Base-by-base conservation (phyloP, 2,329 filamentous ascomycete species). In the Fusarium anthophilum region DNA sequence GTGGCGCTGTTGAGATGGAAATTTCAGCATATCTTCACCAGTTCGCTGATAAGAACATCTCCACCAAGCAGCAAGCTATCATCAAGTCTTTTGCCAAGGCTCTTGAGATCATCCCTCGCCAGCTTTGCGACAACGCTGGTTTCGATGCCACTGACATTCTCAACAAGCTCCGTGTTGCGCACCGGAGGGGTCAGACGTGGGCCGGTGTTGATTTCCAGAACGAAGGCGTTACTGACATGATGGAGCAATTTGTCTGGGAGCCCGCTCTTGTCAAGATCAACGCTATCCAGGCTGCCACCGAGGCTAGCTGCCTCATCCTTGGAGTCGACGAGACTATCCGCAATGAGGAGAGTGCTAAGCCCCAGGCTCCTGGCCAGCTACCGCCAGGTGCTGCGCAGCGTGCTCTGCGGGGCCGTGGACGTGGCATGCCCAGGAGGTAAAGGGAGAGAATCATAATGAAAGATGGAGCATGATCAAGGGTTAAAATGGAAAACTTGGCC, bases 71-170 rank as follows among this genome's bases (percentile, higher is more conserved):
- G 83, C 96, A 99, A 85, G 91, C 94, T 63, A 95, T 99, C 80
- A 96, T 99, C 88, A 98, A 98, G 87, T 93, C 94, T 10, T 98
- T 98, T 78, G 96, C 96, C 78, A 98, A 98, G 87, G 96, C 96
- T 3, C 90, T 99, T 63, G 96, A 99, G 86, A 92, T 98, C 69
- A 97, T 99, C 78, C 96, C 96, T 28, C 92, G 96, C 79, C 96
- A 98, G 86, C 89, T 99, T 69, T 99, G 96, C 87, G 96, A 99
- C 87, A 99, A 99, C 81, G 96, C 96, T 63, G 96, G 96, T 73
- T 98, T 99, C 82, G 96, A 99, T 81, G 95, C 96, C 32, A 99
- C 96, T 58, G 96, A 99, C 81, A 98, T 99, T 76, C 91, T 99
- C 73, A 99, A 98, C 88, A 92, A 94, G 80, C 89, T 99, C 76